Evolutionary conservation across 148 eudicot genomes (phyloP).

Genomic region (Euryodendron excelsum): DNA sequence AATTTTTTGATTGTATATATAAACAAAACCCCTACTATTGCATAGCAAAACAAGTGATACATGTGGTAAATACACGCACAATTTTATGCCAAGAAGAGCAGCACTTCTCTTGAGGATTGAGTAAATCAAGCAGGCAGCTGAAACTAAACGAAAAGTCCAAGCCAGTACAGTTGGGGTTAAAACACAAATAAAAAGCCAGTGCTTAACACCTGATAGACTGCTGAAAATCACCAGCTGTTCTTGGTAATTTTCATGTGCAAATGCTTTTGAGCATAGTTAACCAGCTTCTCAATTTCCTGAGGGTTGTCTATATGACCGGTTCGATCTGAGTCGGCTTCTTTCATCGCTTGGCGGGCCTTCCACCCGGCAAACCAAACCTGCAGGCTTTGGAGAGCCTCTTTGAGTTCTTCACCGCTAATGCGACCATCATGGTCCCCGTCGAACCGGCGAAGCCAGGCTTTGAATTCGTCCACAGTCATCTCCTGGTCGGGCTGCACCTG

Average conservation of each 20-base stretch:
- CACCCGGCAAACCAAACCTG: not conserved
- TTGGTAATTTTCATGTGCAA: not conserved
- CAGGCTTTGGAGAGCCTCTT: slow-evolving; percentile 1
- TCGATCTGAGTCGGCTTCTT: not conserved
- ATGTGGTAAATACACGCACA: no score
- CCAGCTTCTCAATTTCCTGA: not conserved
- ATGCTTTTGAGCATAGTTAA: slow-evolving; percentile 1
- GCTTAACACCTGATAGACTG: not conserved
- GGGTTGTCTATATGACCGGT: not conserved
- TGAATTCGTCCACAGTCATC: slow-evolving; percentile 6
- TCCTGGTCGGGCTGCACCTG: not conserved
- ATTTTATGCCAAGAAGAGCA: no score
- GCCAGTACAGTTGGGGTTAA: not conserved
- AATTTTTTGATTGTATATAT: no score
- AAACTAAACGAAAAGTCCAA: not conserved
- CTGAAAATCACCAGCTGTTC: not conserved
- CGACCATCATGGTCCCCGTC: not conserved
- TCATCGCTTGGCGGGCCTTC: not conserved
- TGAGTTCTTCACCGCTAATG: not conserved
- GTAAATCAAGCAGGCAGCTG: not conserved
- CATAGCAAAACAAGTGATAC: no score
- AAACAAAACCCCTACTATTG: no score
- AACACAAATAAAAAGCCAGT: not conserved
- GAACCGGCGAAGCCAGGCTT: not conserved
- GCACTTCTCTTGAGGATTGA: no score